phyloP scores from a whole-genome alignment of 208 protist species.

The Crithidia fasciculata region DNA sequence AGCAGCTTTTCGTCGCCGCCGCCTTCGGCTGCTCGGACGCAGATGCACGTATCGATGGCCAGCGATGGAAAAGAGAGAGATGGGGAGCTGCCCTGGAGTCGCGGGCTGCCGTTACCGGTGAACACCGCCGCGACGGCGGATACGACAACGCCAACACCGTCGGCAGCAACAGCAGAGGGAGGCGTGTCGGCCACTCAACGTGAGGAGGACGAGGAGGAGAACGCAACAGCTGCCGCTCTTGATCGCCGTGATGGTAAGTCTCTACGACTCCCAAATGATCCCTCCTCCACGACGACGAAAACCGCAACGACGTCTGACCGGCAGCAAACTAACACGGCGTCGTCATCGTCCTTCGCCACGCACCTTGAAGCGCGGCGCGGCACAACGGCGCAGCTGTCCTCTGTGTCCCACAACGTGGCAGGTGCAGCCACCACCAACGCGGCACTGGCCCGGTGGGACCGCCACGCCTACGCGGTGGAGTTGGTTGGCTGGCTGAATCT shows the following conservation, averaged over 20 bases:
- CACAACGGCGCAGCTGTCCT: not conserved
- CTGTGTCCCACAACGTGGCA: not conserved
- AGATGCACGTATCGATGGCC: not conserved
- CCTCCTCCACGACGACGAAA: too few relatives aligned
- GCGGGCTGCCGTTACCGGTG: not conserved
- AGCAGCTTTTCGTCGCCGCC: not conserved
- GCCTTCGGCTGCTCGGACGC: not conserved
- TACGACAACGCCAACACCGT: not conserved
- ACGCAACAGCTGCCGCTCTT: too few relatives aligned
- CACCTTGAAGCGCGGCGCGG: not conserved
- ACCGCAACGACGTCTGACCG: too few relatives aligned
- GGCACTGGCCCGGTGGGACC: constrained; percentile 13
- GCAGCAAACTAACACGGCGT: not conserved
- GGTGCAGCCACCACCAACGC: not conserved
- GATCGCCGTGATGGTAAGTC: too few relatives aligned
- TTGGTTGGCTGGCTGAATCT: constrained; percentile 66
- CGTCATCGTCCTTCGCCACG: not conserved
- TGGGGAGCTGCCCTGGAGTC: too few relatives aligned
- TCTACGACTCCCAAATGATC: too few relatives aligned
- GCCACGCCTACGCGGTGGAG: constrained; percentile 29
- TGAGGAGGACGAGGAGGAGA: too few relatives aligned
- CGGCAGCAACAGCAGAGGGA: too few relatives aligned
- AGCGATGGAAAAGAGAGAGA: too few relatives aligned
- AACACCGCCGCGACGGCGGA: not conserved
- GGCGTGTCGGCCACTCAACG: too few relatives aligned